Base-by-base conservation (phyloP, 1,284 basidiomycete species). In the Sporisorium graminicola region DNA sequence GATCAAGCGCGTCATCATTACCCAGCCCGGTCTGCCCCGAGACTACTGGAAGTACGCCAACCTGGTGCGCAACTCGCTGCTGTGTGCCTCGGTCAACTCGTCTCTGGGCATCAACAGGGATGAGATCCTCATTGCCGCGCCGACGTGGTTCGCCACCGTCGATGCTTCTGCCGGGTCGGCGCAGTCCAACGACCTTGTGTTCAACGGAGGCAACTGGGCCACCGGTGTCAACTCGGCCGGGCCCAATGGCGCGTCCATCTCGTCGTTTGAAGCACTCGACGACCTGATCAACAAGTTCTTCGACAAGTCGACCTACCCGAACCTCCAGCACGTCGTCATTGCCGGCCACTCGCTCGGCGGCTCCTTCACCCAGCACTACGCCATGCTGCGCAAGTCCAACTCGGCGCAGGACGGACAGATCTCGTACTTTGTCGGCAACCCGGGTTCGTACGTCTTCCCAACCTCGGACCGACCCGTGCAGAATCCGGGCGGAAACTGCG, bases 21-120 rank as follows among this genome's bases (percentile, higher is more conserved):
- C 71, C 43, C 68, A 80, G 26, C 81, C 79, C 33, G 80, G 80
- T 31, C 55, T 74, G 58, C 77, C 74, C 0, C 74, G 82, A 9
- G 79, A 83, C 47, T 70, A 69, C 40, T 83, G 82, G 82, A 81
- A 81, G 69, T 82, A 81, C 55, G 69, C 79, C 52, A 82, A 79
- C 52, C 33, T 83, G 55, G 65, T 82, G 14, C 67, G 79, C 42
- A 83, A 83, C 57, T 71, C 75, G 12, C 67, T 81, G 20, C 63
- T 79, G 14, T 81, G 75, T 26, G 77, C 79, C 10, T 70, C 77
- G 0, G 65, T 54, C 60, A 80, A 82, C 52, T 51, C 59, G 26
- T 57, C 69, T n/a, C 63, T 76, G 37, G 71, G 69, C 40, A 68
- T 81, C 67, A 65, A 78, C 44, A 59, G 59, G 22, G 69, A 77